Evolutionary conservation across 2,329 filamentous ascomycete genomes (phyloP).

Genomic region (Colletotrichum sp.): DNA sequence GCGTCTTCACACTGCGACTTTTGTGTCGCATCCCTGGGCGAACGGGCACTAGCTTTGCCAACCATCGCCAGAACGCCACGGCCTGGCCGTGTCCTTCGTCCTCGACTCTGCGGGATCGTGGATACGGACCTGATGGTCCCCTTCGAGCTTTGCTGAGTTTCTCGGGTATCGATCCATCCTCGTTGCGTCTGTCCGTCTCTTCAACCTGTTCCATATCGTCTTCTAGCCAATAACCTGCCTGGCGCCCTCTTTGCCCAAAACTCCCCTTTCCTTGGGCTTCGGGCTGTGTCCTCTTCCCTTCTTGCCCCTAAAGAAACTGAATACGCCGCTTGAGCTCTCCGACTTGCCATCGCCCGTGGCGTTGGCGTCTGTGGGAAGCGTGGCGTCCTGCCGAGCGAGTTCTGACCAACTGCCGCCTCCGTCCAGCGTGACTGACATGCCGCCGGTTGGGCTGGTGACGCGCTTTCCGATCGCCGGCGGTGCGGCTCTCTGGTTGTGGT

Average conservation of each 20-base stretch:
- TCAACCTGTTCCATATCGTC: not conserved
- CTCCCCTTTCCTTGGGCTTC: conserved; percentile 91
- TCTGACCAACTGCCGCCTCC: conserved; percentile 91
- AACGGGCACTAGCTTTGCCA: not conserved
- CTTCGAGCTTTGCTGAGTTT: not conserved
- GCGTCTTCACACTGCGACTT: not conserved
- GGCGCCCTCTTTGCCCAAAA: conserved; percentile 93
- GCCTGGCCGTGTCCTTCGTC: not conserved
- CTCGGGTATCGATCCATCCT: conserved; percentile 16
- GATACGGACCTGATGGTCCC: not conserved
- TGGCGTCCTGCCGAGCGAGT: conserved; percentile 82
- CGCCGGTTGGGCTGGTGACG: conserved; percentile 79
- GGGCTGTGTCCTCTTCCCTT: conserved; percentile 91
- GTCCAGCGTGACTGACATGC: conserved; percentile 89
- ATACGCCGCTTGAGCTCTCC: conserved; percentile 76
- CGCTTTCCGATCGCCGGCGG: conserved; percentile 65
- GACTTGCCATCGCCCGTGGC: conserved; percentile 56
- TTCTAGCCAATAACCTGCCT: conserved; percentile 75
- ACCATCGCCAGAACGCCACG: not conserved
- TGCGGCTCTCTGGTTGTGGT: conserved; percentile 35
- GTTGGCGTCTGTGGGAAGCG: conserved; percentile 71
- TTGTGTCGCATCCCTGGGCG: not conserved
- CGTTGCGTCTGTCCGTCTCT: conserved; percentile 9
- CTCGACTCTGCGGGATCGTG: not conserved
- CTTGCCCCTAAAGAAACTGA: conserved; percentile 88